A percentile compares a stretch with the other conserved stretches of the same genome.
These are phyloP conservation scores for Monsonia emarginata DNA, from an alignment of 441 rosid genomes.

Conservation along the genomic window DNA sequence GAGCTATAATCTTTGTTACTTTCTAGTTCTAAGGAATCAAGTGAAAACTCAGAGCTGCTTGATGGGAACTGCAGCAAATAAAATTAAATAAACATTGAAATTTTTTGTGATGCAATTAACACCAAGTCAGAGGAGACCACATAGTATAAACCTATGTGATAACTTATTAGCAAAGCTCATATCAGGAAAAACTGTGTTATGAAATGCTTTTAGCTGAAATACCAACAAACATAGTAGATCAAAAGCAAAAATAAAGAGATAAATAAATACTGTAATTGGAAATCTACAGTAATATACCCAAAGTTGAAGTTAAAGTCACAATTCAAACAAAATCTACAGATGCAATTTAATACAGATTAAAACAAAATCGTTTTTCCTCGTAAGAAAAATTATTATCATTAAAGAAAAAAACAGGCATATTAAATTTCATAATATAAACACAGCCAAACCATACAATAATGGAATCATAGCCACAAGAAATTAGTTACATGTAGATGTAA, in stretches of 20 bases:
- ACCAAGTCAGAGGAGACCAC: neutral
- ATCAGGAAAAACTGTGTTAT: constrained; percentile 3
- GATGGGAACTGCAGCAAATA: constrained; percentile 80
- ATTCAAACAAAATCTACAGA: neutral
- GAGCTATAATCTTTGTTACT: constrained; percentile 48
- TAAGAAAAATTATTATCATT: no score
- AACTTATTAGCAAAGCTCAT: constrained; percentile 15
- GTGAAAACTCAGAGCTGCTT: constrained; percentile 42
- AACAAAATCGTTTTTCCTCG: neutral
- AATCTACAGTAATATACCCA: neutral
- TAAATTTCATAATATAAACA: neutral
- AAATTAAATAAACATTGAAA: constrained; percentile 3
- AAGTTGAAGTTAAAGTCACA: neutral
- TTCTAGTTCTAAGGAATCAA: constrained; percentile 51
- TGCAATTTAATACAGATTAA: neutral
- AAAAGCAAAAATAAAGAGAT: neutral
- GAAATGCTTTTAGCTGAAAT: neutral
- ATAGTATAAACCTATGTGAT: neutral
- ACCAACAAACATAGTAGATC: neutral
- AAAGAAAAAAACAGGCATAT: neutral
- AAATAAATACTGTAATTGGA: neutral
- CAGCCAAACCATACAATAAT: neutral
- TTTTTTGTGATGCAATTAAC: neutral
- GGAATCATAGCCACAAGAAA: neutral
- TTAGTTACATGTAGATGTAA: neutral